phyloP scores from a whole-genome alignment of 2,329 filamentous ascomycete genomes.

The Aspergillus terreus region DNA sequence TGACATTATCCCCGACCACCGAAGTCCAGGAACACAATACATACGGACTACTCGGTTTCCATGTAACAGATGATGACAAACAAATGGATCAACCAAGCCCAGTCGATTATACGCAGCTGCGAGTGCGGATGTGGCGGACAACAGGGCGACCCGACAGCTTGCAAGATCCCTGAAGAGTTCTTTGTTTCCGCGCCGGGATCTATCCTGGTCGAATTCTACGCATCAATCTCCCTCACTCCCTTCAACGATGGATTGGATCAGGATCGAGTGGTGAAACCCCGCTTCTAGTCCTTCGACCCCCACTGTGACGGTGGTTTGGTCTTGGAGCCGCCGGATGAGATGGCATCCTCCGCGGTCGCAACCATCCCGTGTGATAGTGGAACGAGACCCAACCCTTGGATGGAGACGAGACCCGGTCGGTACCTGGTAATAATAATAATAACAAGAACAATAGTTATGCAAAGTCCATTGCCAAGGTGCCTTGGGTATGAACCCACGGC shows the following conservation, averaged over 20 bases:
- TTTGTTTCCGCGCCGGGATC: slow-evolving; percentile 2
- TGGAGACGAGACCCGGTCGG: neutral
- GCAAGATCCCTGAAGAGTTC: slow-evolving; percentile 2
- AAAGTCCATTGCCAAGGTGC: neutral
- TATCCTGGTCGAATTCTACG: neutral
- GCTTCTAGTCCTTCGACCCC: neutral
- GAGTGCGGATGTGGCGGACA: slow-evolving; percentile 14
- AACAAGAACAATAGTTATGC: neutral
- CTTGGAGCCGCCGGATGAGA: neutral
- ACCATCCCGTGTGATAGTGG: neutral
- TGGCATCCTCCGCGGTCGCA: neutral
- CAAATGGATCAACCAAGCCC: neutral
- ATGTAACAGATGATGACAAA: too few relatives aligned
- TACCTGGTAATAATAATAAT: neutral
- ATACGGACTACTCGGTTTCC: neutral
- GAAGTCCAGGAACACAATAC: neutral
- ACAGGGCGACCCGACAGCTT: neutral
- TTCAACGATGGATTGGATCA: too few relatives aligned
- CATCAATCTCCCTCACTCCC: too few relatives aligned
- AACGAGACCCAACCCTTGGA: neutral
- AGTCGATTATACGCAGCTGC: neutral
- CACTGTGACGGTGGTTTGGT: neutral
- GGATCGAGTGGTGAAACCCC: too few relatives aligned
- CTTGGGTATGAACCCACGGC: slow-evolving; percentile 4
- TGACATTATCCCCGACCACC: neutral